Evolutionary conservation across 495 filamentous ascomycete genomes (phyloP).

Genomic region (Terfezia claveryi): DNA sequence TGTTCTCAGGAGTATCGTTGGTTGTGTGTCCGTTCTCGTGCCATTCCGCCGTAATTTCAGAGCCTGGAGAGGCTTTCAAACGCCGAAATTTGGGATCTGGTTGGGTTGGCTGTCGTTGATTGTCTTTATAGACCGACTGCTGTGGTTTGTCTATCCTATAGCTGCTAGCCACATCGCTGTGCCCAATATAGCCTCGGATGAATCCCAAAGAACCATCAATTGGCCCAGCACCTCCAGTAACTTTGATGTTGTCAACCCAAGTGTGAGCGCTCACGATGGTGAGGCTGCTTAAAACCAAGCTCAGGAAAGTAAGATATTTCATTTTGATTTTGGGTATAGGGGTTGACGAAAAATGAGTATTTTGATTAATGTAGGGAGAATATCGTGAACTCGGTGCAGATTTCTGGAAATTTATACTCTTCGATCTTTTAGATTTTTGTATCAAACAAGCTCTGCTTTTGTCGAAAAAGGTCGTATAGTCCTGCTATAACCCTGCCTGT

Average conservation of each 20-base stretch:
- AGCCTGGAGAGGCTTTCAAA: constrained; percentile 10
- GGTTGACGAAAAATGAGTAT: background rate
- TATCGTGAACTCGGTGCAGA: no score
- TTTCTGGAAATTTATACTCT: no score
- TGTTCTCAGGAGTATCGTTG: background rate
- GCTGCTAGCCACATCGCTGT: background rate
- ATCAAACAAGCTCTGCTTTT: no score
- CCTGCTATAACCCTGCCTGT: no score
- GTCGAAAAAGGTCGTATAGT: no score
- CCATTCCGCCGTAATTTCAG: constrained; percentile 8
- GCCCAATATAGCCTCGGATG: constrained; percentile 5
- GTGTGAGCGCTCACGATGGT: background rate
- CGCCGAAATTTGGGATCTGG: background rate
- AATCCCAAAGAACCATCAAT: background rate
- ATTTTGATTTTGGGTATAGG: background rate
- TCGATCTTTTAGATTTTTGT: no score
- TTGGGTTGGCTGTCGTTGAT: constrained; percentile 1
- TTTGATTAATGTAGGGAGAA: no score
- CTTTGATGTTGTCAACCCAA: background rate
- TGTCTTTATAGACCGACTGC: background rate
- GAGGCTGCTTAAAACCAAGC: background rate
- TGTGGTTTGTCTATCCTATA: constrained; percentile 2
- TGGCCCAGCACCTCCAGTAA: background rate
- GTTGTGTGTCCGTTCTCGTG: constrained; percentile 18
- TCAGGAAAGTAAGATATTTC: background rate